Evolutionary conservation across 2,329 filamentous ascomycete genomes (phyloP).

Genomic region (Talaromyces sp.): DNA sequence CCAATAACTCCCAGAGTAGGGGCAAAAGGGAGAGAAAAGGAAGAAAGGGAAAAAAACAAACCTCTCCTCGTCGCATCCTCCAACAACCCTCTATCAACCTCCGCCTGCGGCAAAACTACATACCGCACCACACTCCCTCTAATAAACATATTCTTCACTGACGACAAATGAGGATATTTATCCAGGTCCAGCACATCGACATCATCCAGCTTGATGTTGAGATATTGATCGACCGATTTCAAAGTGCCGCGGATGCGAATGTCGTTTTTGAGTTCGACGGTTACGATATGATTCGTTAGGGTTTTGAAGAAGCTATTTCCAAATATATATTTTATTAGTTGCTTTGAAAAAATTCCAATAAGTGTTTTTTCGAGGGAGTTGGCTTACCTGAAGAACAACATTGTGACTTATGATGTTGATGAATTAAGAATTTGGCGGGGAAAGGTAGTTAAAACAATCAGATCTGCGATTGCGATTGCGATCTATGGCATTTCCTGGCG

Average conservation of each 20-base stretch:
- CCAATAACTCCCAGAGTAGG: not conserved
- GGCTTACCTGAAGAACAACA: conserved; percentile 52
- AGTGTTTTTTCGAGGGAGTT: conserved; percentile 99
- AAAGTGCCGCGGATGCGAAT: conserved; percentile 92
- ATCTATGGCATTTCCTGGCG: not conserved
- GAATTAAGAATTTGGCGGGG: not conserved
- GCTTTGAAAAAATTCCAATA: conserved; percentile 50
- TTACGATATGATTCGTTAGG: conserved; percentile 93
- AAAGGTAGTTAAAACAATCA: not conserved
- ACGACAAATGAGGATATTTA: conserved; percentile 86
- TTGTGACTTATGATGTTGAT: conserved; percentile 21
- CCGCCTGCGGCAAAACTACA: conserved; percentile 75
- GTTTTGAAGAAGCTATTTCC: conserved; percentile 87
- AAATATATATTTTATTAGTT: not conserved
- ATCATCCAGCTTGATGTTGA: conserved; percentile 98
- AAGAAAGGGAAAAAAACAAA: conserved; percentile 39
- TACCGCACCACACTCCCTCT: conserved; percentile 89
- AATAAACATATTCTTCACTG: conserved; percentile 95
- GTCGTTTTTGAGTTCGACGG: conserved; percentile 98
- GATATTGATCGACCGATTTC: conserved; percentile 96
- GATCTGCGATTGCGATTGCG: not conserved
- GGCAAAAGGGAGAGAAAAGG: not conserved
- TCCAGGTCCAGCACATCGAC: conserved; percentile 88
- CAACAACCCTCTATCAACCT: conserved; percentile 78
- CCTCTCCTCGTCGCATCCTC: conserved; percentile 89